Base-by-base conservation (phyloP, 1,284 basidiomycete genomes). In the Puccinia polysora region DNA sequence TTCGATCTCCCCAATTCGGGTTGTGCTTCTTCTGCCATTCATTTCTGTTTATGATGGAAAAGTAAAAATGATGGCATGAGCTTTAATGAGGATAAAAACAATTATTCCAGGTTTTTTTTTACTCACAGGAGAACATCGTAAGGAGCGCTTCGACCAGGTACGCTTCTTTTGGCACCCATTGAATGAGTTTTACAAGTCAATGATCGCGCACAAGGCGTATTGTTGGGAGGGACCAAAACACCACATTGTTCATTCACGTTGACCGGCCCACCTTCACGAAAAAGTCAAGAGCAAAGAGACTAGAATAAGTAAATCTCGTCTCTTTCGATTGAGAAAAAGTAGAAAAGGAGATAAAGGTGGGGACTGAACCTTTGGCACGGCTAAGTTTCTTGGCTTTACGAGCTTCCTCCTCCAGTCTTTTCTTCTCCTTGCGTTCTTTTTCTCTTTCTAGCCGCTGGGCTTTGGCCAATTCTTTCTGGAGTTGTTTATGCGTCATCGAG, bases 131-230 rank as follows among this genome's bases (percentile, higher is more conserved):
- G 85, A 69, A 88, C 88, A 78, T 97, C 94, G 80, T 93, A 98
- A 1, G 83, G 81, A 60, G 88, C 86, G 0, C 90, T 90, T 8
- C 96, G 89, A 34, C 92, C 92, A 75, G 86, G 84, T 0, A 98
- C 93, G 6, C 90, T 85, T 23, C 96, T 89, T 80, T 98, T 98
- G 30, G 92, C 90, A 36, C 92, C 92, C 89, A 98, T 96, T 0
- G 91, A 89, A 79, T 98, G 95, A 3, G 95, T 93, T 81, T 98
- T 98, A 84, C 95, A 98, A 0, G 95, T 97, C 43, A 98, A 85
- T 14, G 91, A 93, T 49, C 95, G 90, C n/a, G 92, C 91, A 80
- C 95, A 98, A 0, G 91, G 92, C 10, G 92, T 82, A 55, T 86
- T 86, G 80, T 97, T 97, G 82, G 97, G 94, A 82, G 95, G 97